Evolutionary conservation across 2,329 filamentous ascomycete species (phyloP).

Genomic region (Huntiella decipiens): DNA sequence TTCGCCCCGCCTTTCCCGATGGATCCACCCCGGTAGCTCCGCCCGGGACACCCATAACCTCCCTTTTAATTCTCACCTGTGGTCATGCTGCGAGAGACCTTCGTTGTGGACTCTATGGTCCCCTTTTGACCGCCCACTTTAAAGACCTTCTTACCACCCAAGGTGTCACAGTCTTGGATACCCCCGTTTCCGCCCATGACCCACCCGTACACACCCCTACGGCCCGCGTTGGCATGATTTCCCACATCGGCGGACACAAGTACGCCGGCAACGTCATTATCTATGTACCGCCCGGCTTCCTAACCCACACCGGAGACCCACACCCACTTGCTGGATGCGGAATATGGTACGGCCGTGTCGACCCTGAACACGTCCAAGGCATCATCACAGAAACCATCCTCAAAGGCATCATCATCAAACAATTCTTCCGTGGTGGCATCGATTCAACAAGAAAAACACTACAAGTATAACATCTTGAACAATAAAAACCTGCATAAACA

Average conservation of each 20-base stretch:
- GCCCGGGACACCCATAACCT: conserved; percentile 32
- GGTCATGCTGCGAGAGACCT: conserved; percentile 68
- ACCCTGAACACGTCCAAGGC: conserved; percentile 56
- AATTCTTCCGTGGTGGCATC: conserved; percentile 56
- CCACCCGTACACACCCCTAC: conserved; percentile 14
- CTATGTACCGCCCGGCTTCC: conserved; percentile 45
- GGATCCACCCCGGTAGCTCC: conserved; percentile 37
- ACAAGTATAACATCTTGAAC: not conserved
- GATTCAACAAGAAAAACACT: conserved; percentile 28
- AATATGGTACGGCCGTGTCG: conserved; percentile 68
- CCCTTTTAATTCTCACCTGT: conserved; percentile 66
- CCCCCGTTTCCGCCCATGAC: not conserved
- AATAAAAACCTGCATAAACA: not conserved
- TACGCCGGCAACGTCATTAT: conserved; percentile 73
- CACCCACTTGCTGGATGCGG: conserved; percentile 51
- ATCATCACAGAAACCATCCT: conserved; percentile 53
- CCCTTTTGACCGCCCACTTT: conserved; percentile 54
- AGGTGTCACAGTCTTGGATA: conserved; percentile 28
- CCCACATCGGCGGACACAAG: conserved; percentile 70
- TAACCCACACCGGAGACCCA: not conserved
- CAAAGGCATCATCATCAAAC: conserved; percentile 45
- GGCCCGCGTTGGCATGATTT: conserved; percentile 50
- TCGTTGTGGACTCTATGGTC: conserved; percentile 66
- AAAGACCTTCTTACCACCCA: conserved; percentile 25
- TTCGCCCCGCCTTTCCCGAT: conserved; percentile 26